Evolutionary conservation across 2,329 filamentous ascomycete genomes (phyloP), one percentile per base, ranked within the genome.

Genomic region (Torrubiellomyces zombiae): DNA sequence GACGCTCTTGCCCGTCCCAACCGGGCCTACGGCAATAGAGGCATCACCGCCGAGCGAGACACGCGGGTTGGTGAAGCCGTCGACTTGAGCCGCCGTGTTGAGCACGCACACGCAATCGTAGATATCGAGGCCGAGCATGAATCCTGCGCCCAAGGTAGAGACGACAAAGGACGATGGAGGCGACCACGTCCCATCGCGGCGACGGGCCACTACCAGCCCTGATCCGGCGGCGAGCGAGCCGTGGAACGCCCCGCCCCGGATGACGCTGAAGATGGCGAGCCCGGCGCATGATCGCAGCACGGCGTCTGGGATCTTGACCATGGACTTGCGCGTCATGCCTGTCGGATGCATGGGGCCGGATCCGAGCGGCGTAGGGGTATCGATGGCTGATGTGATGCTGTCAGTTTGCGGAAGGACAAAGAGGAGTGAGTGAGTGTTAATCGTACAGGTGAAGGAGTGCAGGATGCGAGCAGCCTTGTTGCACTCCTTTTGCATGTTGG

Each of bases 91-190:
- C 16, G 63, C 59, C 0, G 67, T 73, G 47, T 81, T 81, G 42
- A 82, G 75, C 3, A 82, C 71, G 12, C 78, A 63, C 9, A 82
- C 73, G 37, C 75, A 80, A 39, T 82, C 77, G 49, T 80, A 81
- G 8, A 82, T 72, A 43, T 81, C 75, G 6, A 80, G 66, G 5
- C 77, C 77, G 7, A 74, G 64, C 24, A 80, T 55, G 38, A 82
- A 78, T 1, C 76, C 76, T 5, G 77, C 56, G 2, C 72, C 74
- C 2, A 73, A 60, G 0, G 75, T 79, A 40, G 78, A 73, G 17
- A 79, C 58, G 50, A 79, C 53, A 38, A 82, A 77, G 18, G 73
- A 71, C 0, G 72, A 78, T 0, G 77, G 76, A 2, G 75, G 71
- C 20, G 72, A 78, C 78, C 77, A 83, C 3, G 51, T 53, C 3